A percentile compares a stretch with the other conserved stretches of the same genome.
These are phyloP conservation scores for Flaveria trinervia DNA, from an alignment of 129 eudicot species.

Conservation along the genomic window DNA sequence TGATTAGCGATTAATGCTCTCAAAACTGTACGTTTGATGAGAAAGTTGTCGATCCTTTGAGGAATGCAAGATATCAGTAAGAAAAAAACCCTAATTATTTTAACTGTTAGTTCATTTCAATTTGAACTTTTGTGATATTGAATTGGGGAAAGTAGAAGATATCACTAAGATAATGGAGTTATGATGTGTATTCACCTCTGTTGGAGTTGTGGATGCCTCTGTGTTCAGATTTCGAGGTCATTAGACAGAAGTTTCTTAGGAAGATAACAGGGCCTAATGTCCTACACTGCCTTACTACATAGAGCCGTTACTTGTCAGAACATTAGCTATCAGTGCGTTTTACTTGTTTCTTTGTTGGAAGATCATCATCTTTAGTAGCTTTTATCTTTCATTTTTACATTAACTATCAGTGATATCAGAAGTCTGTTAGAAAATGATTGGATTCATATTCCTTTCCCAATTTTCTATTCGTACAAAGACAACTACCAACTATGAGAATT, in stretches of 20 bases:
- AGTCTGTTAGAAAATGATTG: neutral
- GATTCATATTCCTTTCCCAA: neutral
- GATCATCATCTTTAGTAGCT: neutral
- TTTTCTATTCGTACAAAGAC: neutral
- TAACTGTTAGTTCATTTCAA: neutral
- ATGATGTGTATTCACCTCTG: neutral
- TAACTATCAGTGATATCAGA: neutral
- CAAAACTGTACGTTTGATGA: neutral
- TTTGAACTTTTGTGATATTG: constrained; percentile 6
- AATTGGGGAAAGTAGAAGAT: neutral
- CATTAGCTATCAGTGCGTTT: too few species aligned
- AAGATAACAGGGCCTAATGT: constrained; percentile 3
- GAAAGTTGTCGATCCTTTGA: neutral
- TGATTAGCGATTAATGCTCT: neutral
- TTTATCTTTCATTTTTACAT: neutral
- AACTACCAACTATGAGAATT: too few species aligned
- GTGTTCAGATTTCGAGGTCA: neutral
- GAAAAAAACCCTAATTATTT: neutral
- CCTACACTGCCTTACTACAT: neutral
- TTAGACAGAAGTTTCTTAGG: neutral
- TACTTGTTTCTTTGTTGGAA: neutral
- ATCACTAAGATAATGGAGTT: neutral
- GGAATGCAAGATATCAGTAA: neutral
- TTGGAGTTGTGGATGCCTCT: neutral
- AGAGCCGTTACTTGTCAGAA: neutral